Evolutionary conservation across 495 filamentous ascomycete genomes (phyloP).

Genomic region (Trypethelium eluteriae): DNA sequence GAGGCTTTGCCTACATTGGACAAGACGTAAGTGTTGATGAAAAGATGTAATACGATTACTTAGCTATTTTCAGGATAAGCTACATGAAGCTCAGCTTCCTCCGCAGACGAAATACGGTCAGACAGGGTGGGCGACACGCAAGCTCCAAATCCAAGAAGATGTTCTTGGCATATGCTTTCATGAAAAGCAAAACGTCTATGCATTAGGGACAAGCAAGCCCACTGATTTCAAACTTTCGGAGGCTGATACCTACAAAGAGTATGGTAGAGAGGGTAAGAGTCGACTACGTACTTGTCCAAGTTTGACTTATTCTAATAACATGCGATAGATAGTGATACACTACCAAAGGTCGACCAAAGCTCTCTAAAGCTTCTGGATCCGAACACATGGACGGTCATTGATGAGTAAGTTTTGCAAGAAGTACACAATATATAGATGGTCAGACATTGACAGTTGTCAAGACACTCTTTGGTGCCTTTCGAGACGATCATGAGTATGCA

Average conservation of each 20-base stretch:
- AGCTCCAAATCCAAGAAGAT: constrained; percentile 60
- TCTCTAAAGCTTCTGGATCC: constrained; percentile 66
- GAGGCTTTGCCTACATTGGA: constrained; percentile 76
- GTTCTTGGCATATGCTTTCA: constrained; percentile 71
- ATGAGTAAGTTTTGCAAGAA: constrained; percentile 44
- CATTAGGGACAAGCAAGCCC: constrained; percentile 58
- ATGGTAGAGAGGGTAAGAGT: constrained; percentile 57
- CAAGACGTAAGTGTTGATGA: constrained; percentile 35
- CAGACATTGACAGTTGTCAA: neutral
- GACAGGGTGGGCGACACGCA: constrained; percentile 59
- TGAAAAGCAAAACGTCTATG: constrained; percentile 61
- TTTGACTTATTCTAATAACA: constrained; percentile 21
- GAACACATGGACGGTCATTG: constrained; percentile 66
- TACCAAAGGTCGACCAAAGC: constrained; percentile 60
- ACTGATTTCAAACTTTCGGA: constrained; percentile 74
- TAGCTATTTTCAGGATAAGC: constrained; percentile 44
- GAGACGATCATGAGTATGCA: constrained; percentile 67
- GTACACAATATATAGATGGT: constrained; percentile 19
- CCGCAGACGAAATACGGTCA: constrained; percentile 55
- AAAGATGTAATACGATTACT: neutral
- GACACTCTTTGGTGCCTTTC: constrained; percentile 9
- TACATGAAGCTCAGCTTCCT: constrained; percentile 62
- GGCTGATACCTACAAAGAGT: constrained; percentile 72
- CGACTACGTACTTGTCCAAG: neutral
- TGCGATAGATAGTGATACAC: constrained; percentile 46